Evolutionary conservation across 1,284 basidiomycete species (phyloP), one percentile per base, ranked within the genome.

Genomic region (Takashimella koratensis): DNA sequence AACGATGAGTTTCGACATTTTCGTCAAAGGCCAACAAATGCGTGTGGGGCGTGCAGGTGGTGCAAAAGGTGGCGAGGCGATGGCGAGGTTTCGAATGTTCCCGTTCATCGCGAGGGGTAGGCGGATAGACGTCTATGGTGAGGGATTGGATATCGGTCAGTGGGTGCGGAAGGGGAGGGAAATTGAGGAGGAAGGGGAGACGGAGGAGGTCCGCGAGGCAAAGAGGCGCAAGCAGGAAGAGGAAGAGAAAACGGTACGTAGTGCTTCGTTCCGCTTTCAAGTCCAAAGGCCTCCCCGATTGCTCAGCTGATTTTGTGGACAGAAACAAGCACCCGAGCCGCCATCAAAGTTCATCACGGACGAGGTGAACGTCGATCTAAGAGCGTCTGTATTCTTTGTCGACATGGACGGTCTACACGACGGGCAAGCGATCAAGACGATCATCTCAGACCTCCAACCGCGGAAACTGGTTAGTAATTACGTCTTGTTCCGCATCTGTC

Each of bases 361-460:
- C 48, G 79, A 82, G 13, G 78, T 88, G 3, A 83, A 86, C 39
- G 82, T 98, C 13, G 84, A 90, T 48, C 73, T 98, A 27, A 83
- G 85, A 21, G 98, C 96, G 65, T 84, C 86, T 5, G 76, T 98
- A 16, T 82, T 93, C 23, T 97, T 88, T 63, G 84, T 98, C 50
- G 96, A 98, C 68, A 86, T 98, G 83, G 91, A 95, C 63, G 96
- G 96, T 24, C 76, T 96, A 53, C 94, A 93, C 68, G 96, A 99
- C 67, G 94, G 95, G 1, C 86, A 94, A 57, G 93, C 96, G 5
- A 86, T 98, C 59, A 97, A 97, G 76, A 95, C 90, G 0, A 94
- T 99, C 58, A 86, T 98, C 11, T 90, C 95, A 2, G 92, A 97
- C 77, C 84, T 99, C 52, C 93, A 96, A 69, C 96, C 96, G 23